Evolutionary conservation across 2,329 filamentous ascomycete genomes (phyloP).

Genomic region (Diaporthe nobilis): DNA sequence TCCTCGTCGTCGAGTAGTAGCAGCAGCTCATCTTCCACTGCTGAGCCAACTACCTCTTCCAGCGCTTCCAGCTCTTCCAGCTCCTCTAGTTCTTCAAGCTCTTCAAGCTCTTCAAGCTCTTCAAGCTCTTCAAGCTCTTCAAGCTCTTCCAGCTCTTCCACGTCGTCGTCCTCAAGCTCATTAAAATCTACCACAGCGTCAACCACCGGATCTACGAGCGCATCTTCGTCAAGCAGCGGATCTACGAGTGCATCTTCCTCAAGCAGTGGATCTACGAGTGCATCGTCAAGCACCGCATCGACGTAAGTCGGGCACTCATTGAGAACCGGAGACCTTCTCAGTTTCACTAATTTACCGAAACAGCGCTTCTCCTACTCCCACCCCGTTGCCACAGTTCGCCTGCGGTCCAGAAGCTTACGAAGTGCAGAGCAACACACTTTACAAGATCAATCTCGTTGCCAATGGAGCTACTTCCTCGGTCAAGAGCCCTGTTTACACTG

Average conservation of each 20-base stretch:
- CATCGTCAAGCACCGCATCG: background rate
- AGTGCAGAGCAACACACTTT: background rate
- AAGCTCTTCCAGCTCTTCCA: background rate
- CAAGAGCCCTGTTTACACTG: background rate
- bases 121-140: background rate
- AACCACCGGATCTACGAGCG: background rate
- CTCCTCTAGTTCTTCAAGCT: background rate
- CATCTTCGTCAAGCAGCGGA: background rate
- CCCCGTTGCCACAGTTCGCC: background rate
- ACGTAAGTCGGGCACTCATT: background rate
- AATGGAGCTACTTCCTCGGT: background rate
- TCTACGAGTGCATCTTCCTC: background rate
- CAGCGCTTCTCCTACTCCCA: background rate
- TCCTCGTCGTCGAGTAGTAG: background rate
- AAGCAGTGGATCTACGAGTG: background rate
- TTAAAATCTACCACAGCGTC: conserved; percentile 1
- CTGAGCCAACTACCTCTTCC: background rate
- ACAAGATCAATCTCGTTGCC: background rate
- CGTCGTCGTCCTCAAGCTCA: background rate
- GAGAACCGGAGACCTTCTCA: background rate
- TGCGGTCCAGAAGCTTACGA: background rate
- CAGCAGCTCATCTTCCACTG: background rate
- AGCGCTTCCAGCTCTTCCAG: background rate
- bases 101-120: too few relatives aligned
- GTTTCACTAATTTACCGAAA: background rate